A percentile compares a stretch with the other conserved stretches of the same genome.
These are phyloP conservation scores for Phytopythium ostracodes DNA, from an alignment of 352 stramenopile species.

Conservation along the genomic window DNA sequence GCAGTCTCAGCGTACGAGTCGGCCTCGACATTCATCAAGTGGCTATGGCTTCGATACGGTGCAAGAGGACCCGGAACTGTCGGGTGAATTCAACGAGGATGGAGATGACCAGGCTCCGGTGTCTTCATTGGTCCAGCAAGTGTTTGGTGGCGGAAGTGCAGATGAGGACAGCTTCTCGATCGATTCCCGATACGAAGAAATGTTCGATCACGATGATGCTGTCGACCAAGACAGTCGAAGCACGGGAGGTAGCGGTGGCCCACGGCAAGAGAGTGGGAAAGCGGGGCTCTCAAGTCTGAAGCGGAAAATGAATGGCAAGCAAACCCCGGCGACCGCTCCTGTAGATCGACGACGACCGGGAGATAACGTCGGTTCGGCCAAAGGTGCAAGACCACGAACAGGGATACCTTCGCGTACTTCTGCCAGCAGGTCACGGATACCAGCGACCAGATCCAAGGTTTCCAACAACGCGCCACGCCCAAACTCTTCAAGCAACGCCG, in stretches of 20 bases:
- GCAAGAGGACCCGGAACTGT: slow-evolving; percentile 4
- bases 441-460: background rate
- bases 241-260: background rate
- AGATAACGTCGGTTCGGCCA: background rate
- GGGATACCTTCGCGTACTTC: background rate
- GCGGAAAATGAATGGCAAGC: slow-evolving; percentile 20
- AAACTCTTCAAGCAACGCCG: background rate
- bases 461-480: background rate
- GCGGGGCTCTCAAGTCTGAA: slow-evolving; percentile 16
- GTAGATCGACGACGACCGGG: background rate
- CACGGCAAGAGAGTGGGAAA: background rate
- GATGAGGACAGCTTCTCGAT: slow-evolving; percentile 8
- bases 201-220: background rate
- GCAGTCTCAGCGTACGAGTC: background rate
- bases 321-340: slow-evolving; percentile 8
- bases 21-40: background rate
- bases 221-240: background rate
- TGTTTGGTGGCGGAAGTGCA: slow-evolving; percentile 29
- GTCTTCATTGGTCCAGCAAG: slow-evolving; percentile 52
- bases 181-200: slow-evolving; percentile 4
- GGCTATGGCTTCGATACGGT: slow-evolving; percentile 4
- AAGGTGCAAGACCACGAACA: background rate
- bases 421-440: slow-evolving; percentile 1
- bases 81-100: slow-evolving; percentile 2
- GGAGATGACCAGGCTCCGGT: slow-evolving; percentile 22